Evolutionary conservation across 2,329 filamentous ascomycete species (phyloP), one percentile per base, ranked within the genome.

Genomic region (Leptographium wingfieldii): DNA sequence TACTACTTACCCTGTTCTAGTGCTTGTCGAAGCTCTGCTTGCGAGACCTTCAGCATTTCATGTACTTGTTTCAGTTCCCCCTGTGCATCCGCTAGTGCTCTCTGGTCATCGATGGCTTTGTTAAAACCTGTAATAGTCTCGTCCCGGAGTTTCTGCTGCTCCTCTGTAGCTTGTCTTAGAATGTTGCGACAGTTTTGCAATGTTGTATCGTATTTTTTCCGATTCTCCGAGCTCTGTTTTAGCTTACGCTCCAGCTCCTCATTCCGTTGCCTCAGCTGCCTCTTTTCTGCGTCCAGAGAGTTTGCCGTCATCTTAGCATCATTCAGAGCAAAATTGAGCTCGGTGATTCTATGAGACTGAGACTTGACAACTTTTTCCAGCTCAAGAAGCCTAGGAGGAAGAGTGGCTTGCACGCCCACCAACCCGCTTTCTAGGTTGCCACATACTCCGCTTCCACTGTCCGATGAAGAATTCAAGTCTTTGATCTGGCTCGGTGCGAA

Each of bases 141-240:
- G 68, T 67, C 3, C 62, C 65, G 63, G 71, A 78, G 68, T 5
- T 66, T 65, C 60, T 80, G 76, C 33, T 81, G 78, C 60, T 81
- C 77, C 2, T 65, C 62, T 10, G 76, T 74, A 1, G 75, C 74
- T 55, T 74, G 68, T 59, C 79, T 77, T n/a, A 81, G 65, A 19
- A 73, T 73, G 3, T 66, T 63, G 58, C 68, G 73, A 61, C 71
- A 74, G 1, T 64, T 64, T 6, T 66, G 67, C 52, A 71, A 66
- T 71, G 78, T 11, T 14, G 72, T 70, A 55, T 73, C 66, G 1
- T 76, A 61, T 25, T 65, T 67, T 7, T 61, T 59, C 2, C 73
- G 48, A 10, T 69, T 65, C 1, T 65, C 62, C 5, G 67, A 67
- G 2, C 72, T 66, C 0, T 65, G 61, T 4, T 65, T 61, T 1